These are phyloP conservation scores for Nasturtium officinale DNA, from an alignment of 345 rosid genomes.

Conservation along the genomic window DNA sequence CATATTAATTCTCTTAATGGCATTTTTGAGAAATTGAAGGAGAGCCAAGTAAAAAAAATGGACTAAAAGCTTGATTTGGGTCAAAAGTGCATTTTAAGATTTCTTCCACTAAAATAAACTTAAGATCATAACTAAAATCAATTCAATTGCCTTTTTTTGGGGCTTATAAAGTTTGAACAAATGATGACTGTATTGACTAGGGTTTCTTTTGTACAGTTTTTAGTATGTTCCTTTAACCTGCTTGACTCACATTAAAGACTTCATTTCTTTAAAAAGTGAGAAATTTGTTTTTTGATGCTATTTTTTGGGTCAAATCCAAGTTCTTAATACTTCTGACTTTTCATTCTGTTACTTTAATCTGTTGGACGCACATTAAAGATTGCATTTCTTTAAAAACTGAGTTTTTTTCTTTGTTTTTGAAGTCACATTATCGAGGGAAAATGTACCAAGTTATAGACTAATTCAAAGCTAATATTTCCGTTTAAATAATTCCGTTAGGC, in stretches of 20 bases:
- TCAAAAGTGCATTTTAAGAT: background rate
- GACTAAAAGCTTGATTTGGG: conserved; percentile 16
- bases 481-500: too few species aligned
- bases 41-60: conserved; percentile 11
- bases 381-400: background rate
- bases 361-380: background rate
- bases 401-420: background rate
- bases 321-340: too few species aligned
- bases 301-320: too few species aligned
- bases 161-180: conserved; percentile 19
- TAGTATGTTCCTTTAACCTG: conserved; percentile 2
- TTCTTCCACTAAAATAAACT: background rate
- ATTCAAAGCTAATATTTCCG: too few species aligned
- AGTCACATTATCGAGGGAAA: background rate
- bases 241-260: background rate
- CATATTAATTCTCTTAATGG: background rate
- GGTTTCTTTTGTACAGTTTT: background rate
- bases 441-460: too few species aligned
- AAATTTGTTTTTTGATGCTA: too few species aligned
- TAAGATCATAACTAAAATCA: conserved; percentile 4
- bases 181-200: conserved; percentile 6
- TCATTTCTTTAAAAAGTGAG: background rate
- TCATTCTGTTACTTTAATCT: conserved; percentile 8
- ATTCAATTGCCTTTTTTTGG: conserved; percentile 8
- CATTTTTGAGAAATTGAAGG: background rate